phyloP scores from a whole-genome alignment of 805 yeast species.

The Soucietia sequanensis region DNA sequence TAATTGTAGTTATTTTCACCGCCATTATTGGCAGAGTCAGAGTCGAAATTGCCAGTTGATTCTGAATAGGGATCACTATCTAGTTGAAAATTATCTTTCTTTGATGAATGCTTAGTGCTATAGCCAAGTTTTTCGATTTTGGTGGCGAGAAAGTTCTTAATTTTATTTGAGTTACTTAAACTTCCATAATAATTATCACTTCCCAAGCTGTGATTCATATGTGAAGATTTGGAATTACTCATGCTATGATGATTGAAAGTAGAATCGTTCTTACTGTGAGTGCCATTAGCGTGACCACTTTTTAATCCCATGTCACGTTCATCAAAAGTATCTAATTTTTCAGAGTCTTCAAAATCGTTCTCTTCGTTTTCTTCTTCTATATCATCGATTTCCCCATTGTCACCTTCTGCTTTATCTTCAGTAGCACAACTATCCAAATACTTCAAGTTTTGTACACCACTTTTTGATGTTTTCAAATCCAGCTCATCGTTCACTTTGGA shows the following conservation, averaged over 20 bases:
- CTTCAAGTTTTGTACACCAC: slow-evolving; percentile 10
- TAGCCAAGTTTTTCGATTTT: slow-evolving; percentile 24
- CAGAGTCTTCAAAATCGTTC: not conserved
- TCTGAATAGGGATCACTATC: not conserved
- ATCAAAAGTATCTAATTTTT: not conserved
- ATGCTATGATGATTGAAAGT: too few relatives aligned
- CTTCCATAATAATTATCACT: too few relatives aligned
- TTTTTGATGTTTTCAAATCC: slow-evolving; percentile 6
- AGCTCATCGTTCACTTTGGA: slow-evolving; percentile 3
- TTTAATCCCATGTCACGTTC: not conserved
- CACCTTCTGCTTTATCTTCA: slow-evolving; percentile 1
- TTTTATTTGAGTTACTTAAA: slow-evolving; percentile 15
- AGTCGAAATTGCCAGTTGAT: not conserved
- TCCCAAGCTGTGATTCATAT: too few relatives aligned
- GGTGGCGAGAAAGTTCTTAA: slow-evolving; percentile 20
- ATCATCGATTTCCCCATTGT: slow-evolving; percentile 1
- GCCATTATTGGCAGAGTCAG: not conserved
- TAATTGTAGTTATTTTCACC: slow-evolving; percentile 2
- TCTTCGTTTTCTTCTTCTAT: slow-evolving; percentile 5
- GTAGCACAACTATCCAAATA: slow-evolving; percentile 9
- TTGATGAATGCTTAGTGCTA: slow-evolving; percentile 1
- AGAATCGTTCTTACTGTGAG: too few relatives aligned
- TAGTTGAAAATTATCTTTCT: not conserved
- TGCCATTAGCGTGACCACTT: too few relatives aligned
- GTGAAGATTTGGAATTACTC: too few relatives aligned